Percentiles rank a stretch among this genome's conserved stretches.
Conservation (phyloP, 176 grass and related monocot genomes). For the Ananas comosus region DNA sequence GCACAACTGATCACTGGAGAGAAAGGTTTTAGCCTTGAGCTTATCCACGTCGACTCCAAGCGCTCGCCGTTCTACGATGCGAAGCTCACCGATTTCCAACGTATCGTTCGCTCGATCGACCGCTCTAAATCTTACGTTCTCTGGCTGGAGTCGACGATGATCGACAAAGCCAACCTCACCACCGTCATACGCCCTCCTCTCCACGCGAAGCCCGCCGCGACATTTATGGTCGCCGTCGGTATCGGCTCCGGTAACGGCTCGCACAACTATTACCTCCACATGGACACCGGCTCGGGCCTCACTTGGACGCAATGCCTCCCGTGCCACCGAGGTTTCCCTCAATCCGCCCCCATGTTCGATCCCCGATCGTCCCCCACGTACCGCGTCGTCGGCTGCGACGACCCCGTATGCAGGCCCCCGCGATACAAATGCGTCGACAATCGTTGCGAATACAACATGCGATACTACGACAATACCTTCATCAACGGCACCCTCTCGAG, state of each 20-base stretch:
- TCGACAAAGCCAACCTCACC: neutral
- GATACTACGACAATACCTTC: constrained; percentile 7
- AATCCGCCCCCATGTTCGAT: constrained; percentile 16
- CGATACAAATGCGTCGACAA: constrained; percentile 1
- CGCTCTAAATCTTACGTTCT: neutral
- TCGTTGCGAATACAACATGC: constrained; percentile 7
- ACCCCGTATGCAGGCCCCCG: constrained; percentile 2
- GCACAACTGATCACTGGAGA: neutral
- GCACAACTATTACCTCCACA: neutral
- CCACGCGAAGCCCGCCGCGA: neutral
- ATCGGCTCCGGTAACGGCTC: neutral
- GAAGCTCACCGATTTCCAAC: neutral
- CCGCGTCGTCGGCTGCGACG: constrained; percentile 4
- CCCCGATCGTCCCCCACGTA: constrained; percentile 14
- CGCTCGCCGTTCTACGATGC: neutral
- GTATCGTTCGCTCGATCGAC: neutral
- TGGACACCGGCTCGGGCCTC: constrained; percentile 26
- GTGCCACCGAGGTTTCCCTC: constrained; percentile 8
- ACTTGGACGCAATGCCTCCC: constrained; percentile 29
- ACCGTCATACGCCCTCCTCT: neutral
- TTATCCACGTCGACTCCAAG: neutral
- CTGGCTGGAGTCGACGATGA: neutral
- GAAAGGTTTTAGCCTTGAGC: neutral
- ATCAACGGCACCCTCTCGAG: constrained; percentile 8
- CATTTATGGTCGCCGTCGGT: neutral